These are phyloP conservation scores for Hymenoscyphus fraxineus DNA, from an alignment of 2,329 filamentous ascomycete genomes.

Conservation along the genomic window DNA sequence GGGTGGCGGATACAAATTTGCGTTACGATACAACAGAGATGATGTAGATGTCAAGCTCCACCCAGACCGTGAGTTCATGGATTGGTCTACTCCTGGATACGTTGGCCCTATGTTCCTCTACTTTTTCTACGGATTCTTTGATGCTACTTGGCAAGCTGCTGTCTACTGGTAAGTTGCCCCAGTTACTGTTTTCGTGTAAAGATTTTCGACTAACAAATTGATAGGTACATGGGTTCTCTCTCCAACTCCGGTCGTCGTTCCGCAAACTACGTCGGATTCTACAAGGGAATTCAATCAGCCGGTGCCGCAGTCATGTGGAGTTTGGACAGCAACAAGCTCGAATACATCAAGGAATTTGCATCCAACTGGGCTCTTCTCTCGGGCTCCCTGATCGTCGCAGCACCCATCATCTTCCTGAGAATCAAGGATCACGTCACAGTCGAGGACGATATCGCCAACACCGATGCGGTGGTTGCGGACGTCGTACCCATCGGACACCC, in stretches of 20 bases:
- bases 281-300: slow-evolving; percentile 87
- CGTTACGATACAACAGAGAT: slow-evolving; percentile 56
- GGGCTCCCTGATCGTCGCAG: slow-evolving; percentile 70
- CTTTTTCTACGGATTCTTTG: slow-evolving; percentile 86
- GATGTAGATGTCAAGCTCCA: slow-evolving; percentile 19
- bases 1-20: slow-evolving; percentile 79
- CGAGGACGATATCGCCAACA: slow-evolving; percentile 79
- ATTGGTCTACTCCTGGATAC: slow-evolving; percentile 67
- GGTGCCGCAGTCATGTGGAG: slow-evolving; percentile 74
- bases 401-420: slow-evolving; percentile 73
- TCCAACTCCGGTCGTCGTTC: slow-evolving; percentile 90
- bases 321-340: slow-evolving; percentile 58
- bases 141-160: slow-evolving; percentile 84
- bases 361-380: slow-evolving; percentile 72
- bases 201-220: slow-evolving; percentile 9
- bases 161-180: slow-evolving; percentile 69
- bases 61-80: slow-evolving; percentile 35
- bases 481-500: slow-evolving; percentile 42
- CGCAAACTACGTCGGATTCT: slow-evolving; percentile 87
- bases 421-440: slow-evolving; percentile 78
- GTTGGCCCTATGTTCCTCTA: slow-evolving; percentile 82
- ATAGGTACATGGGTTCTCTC: slow-evolving; percentile 83
- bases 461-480: slow-evolving; percentile 76
- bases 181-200: slow-evolving; percentile 7
- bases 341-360: slow-evolving; percentile 70